Conservation (phyloP, 2,329 filamentous ascomycete species). For the Pyricularia sp. region DNA sequence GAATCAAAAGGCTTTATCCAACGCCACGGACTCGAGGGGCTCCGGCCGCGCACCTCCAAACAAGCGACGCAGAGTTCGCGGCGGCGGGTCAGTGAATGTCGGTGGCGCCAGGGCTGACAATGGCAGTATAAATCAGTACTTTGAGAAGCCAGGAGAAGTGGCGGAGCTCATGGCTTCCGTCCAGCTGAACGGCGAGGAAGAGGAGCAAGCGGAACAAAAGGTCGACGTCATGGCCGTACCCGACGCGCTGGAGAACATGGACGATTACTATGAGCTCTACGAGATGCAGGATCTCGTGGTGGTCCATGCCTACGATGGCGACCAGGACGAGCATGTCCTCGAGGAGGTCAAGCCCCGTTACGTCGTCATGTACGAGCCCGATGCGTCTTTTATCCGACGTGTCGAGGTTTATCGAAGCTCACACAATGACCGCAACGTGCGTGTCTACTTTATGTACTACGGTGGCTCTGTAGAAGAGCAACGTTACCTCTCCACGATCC, state of each 20-base stretch:
- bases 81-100: slow-evolving; percentile 50
- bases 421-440: slow-evolving; percentile 78
- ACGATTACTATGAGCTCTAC: slow-evolving; percentile 84
- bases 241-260: slow-evolving; percentile 84
- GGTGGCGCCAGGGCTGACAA: slow-evolving; percentile 56
- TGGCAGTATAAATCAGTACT: slow-evolving; percentile 65
- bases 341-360: slow-evolving; percentile 91
- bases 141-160: slow-evolving; percentile 77
- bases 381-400: slow-evolving; percentile 84
- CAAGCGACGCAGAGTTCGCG: slow-evolving; percentile 77
- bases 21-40: slow-evolving; percentile 47
- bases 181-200: slow-evolving; percentile 66
- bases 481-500: slow-evolving; percentile 76
- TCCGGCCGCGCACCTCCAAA: slow-evolving; percentile 63
- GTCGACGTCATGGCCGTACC: slow-evolving; percentile 54
- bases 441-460: slow-evolving; percentile 97
- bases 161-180: slow-evolving; percentile 75
- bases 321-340: slow-evolving; percentile 92
- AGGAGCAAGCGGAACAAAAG: slow-evolving; percentile 50
- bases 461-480: slow-evolving; percentile 93
- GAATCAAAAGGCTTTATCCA: slow-evolving; percentile 67
- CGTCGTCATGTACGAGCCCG: slow-evolving; percentile 98
- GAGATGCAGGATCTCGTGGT: slow-evolving; percentile 84
- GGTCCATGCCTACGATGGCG: slow-evolving; percentile 88
- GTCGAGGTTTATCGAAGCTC: slow-evolving; percentile 95